Evolutionary conservation across 768 basidiomycete species (phyloP), one percentile per base, ranked within the genome.

Genomic region (Dioszegia crocea): DNA sequence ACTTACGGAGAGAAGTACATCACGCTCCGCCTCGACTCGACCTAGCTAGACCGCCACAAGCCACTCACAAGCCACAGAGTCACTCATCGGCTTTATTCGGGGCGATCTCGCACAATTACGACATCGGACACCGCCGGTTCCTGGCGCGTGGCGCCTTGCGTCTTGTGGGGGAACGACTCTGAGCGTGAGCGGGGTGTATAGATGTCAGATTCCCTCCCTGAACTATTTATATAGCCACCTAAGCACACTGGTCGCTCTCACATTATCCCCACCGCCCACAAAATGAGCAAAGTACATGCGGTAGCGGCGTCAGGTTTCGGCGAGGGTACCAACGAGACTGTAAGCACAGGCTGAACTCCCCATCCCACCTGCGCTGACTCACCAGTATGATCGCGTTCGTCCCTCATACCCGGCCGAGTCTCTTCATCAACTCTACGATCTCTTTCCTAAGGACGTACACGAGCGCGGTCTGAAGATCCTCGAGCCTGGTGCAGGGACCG

Each of bases 401-500:
- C 93, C 93, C 0, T 86, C 88, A 0, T 96, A 94, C 75, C 90
- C 88, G 44, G 64, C 82, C 0, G 76, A 78, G 41, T 84, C 86
- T 0, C 73, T 93, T 11, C 73, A 80, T 0, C 82, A 83, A 60
- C 85, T 97, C 60, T 83, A 76, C 12, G 62, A 68, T 24, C 36
- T 40, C 19, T 17, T 30, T 79, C 26, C 65, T 73, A 0, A 38
- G 36, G 16, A 80, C 81, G 0, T 23, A 29, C 27, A 31, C n/a
- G 14, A 54, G 31, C 27, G 48, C 14, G 63, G 44, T 51, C 55
- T 63, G 49, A 61, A 46, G 36, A 64, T 74, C 45, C 46, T 56
- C 63, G 91, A 88, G 70, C 82, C 89, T 30, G 91, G 90, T 11
- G 79, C 87, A 4, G 91, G 91, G 24, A 92, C 90, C 1, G 91